Conservation (phyloP, 345 rosid genomes). For the Pistacia integerrima region DNA sequence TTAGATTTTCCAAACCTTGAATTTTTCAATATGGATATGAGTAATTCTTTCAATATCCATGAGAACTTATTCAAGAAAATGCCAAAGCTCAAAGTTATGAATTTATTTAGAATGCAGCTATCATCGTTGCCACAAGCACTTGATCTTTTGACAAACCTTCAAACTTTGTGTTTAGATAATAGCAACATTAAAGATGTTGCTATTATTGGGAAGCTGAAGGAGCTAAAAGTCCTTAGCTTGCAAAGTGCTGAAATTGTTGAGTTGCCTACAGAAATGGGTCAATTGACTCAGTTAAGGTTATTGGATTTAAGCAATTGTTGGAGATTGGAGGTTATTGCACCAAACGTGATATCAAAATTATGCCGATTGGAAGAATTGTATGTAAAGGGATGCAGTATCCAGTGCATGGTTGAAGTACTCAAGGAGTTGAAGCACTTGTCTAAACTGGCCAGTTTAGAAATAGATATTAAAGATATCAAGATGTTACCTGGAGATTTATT, state of each 20-base stretch:
- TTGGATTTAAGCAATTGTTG: no score
- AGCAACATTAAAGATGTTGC: not conserved
- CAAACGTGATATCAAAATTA: no score
- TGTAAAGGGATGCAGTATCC: no score
- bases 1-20: slow-evolving; percentile 19
- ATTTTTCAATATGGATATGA: not conserved
- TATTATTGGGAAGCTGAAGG: slow-evolving; percentile 1
- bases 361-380: no score
- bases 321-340: no score
- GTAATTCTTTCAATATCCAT: not conserved
- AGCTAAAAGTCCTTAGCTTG: slow-evolving; percentile 23
- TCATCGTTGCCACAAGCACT: slow-evolving; percentile 12
- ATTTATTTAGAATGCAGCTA: not conserved
- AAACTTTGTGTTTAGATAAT: slow-evolving; percentile 16
- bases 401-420: no score
- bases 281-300: no score
- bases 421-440: no score
- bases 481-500: no score
- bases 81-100: slow-evolving; percentile 25
- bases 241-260: not conserved
- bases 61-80: slow-evolving; percentile 6
- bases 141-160: not conserved
- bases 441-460: no score
- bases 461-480: no score
- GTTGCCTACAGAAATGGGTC: no score